These are phyloP conservation scores for Psilocybe subaeruginosa DNA, from an alignment of 768 basidiomycete genomes.

Conservation along the genomic window DNA sequence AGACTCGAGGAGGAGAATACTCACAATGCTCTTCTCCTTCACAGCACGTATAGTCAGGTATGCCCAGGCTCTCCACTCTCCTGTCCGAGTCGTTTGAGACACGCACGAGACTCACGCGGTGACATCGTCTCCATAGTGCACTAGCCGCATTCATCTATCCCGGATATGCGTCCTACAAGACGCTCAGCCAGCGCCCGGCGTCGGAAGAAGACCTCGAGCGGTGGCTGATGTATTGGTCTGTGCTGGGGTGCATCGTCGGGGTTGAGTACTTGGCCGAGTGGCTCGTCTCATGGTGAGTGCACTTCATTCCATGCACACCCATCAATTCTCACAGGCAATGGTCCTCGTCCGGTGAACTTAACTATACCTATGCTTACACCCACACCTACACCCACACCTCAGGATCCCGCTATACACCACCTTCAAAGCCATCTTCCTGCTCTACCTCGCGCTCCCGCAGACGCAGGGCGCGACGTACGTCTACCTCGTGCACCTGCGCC, in stretches of 20 bases:
- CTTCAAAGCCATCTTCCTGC: conserved; percentile 80
- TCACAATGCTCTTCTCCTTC: conserved; percentile 49
- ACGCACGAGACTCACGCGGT: not conserved
- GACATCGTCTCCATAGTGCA: conserved; percentile 46
- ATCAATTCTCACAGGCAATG: not conserved
- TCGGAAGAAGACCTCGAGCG: conserved; percentile 85
- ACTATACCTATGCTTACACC: not conserved
- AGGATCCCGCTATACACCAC: conserved; percentile 92
- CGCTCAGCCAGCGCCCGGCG: conserved; percentile 83
- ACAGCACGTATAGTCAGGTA: conserved; percentile 53
- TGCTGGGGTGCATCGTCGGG: conserved; percentile 79
- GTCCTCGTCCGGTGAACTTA: too few species aligned
- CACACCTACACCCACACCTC: not conserved
- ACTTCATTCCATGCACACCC: not conserved
- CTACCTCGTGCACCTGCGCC: conserved; percentile 78
- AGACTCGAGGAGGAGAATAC: not conserved
- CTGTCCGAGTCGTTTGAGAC: not conserved
- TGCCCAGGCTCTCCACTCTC: conserved; percentile 8
- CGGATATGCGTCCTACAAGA: conserved; percentile 96
- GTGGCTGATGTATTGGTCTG: conserved; percentile 99
- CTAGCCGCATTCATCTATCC: conserved; percentile 85
- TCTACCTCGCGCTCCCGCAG: conserved; percentile 90
- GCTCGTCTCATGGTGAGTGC: conserved; percentile 79
- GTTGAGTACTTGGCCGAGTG: conserved; percentile 87
- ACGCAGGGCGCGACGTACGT: conserved; percentile 87